Evolutionary conservation across 169 alveolate species (phyloP).

Genomic region (Cryptosporidium andersoni): DNA sequence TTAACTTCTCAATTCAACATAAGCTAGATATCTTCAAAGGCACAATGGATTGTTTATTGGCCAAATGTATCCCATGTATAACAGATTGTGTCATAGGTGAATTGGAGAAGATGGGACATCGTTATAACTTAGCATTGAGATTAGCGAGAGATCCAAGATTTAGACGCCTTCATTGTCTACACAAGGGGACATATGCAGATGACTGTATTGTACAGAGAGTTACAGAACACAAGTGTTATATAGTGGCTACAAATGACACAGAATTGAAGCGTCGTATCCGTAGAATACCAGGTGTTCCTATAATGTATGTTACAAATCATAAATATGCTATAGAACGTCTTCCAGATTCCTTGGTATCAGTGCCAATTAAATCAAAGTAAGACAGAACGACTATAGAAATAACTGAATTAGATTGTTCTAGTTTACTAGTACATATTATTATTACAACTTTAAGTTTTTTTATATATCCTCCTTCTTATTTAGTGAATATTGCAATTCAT

Average conservation of each 20-base stretch:
- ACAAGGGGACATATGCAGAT: conserved; percentile 99
- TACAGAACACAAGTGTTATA: conserved; percentile 93
- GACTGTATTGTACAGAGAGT: conserved; percentile 98
- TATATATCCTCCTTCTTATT: too few species aligned
- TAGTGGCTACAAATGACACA: conserved; percentile 98
- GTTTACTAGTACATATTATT: too few species aligned
- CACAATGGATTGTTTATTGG: conserved; percentile 95
- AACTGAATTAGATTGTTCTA: too few species aligned
- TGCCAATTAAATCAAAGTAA: conserved; percentile 26
- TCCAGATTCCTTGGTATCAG: conserved; percentile 82
- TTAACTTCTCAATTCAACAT: conserved; percentile 97
- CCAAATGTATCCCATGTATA: conserved; percentile 96
- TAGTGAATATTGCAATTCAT: too few species aligned
- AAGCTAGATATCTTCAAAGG: conserved; percentile 95
- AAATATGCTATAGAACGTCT: conserved; percentile 95
- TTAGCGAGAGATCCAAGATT: conserved; percentile 97
- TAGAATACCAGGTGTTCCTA: conserved; percentile 98
- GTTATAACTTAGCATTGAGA: conserved; percentile 94
- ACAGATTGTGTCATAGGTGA: conserved; percentile 99
- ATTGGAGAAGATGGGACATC: conserved; percentile 97
- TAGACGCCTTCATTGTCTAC: conserved; percentile 93
- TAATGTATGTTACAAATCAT: conserved; percentile 94
- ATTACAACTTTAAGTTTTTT: too few species aligned
- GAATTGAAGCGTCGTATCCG: conserved; percentile 96
- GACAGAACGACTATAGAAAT: not conserved